Conservation (phyloP, 495 filamentous ascomycete genomes). For the Echria macrotheca region DNA sequence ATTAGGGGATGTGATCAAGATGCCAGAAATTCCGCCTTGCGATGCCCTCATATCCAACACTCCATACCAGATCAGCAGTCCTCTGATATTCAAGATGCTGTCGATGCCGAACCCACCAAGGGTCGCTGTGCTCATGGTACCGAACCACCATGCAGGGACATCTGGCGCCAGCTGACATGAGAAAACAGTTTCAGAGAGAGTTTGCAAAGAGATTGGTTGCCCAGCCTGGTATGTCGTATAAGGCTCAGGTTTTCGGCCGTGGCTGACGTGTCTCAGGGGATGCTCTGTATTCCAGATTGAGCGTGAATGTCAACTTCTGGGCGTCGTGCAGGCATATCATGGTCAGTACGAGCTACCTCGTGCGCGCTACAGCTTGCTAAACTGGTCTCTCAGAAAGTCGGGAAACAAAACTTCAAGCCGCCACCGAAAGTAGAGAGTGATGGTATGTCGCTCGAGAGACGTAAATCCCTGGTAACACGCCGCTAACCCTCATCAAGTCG, state of each 20-base stretch:
- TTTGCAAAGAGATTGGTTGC: conserved; percentile 31
- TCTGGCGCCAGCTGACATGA: conserved; percentile 4
- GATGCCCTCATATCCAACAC: conserved; percentile 94
- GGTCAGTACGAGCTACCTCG: conserved; percentile 11
- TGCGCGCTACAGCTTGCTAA: background rate
- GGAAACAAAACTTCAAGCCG: conserved; percentile 90
- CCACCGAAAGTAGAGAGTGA: conserved; percentile 85
- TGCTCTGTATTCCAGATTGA: conserved; percentile 77
- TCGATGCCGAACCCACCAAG: conserved; percentile 65
- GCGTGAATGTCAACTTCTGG: conserved; percentile 94
- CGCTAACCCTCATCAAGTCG: conserved; percentile 17
- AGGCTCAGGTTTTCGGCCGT: conserved; percentile 19
- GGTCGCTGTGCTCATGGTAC: conserved; percentile 82
- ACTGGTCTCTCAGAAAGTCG: conserved; percentile 56
- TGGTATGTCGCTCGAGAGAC: conserved; percentile 57
- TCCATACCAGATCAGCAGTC: conserved; percentile 88
- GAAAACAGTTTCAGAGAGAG: conserved; percentile 27
- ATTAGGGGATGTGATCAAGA: conserved; percentile 90
- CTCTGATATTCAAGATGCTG: conserved; percentile 88
- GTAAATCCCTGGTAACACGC: no score
- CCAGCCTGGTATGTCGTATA: conserved; percentile 26
- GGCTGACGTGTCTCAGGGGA: conserved; percentile 66
- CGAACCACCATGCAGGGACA: background rate
- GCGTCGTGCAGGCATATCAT: conserved; percentile 80
- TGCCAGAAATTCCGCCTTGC: conserved; percentile 70